Conservation (phyloP, 2,329 filamentous ascomycete species). For the Sordariomycetes sp. region DNA sequence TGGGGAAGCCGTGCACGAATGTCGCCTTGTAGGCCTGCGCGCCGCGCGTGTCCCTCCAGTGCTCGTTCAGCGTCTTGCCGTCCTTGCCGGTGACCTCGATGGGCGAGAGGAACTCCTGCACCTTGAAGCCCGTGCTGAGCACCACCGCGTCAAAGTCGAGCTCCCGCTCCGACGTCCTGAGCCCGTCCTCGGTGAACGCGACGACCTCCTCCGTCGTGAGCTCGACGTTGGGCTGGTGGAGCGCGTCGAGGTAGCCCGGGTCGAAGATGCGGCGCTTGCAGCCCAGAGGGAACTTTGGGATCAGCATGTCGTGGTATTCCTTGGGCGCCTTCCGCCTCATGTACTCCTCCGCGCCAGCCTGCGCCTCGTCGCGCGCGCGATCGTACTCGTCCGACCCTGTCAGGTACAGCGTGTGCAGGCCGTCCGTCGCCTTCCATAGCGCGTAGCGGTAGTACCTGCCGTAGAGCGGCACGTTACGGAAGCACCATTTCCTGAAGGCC, state of each 20-base stretch:
- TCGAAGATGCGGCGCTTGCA: constrained; percentile 57
- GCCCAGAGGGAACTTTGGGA: constrained; percentile 50
- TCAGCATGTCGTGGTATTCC: constrained; percentile 50
- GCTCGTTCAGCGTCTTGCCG: constrained; percentile 37
- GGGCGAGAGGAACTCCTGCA: constrained; percentile 40
- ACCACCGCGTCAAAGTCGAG: constrained; percentile 49
- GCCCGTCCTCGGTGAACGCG: constrained; percentile 30
- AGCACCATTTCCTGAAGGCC: no score
- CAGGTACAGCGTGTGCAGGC: no score
- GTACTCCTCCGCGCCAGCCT: constrained; percentile 26
- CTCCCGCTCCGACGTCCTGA: constrained; percentile 23
- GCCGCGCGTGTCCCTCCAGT: constrained; percentile 50
- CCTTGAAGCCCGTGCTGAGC: constrained; percentile 50
- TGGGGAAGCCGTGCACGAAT: constrained; percentile 49
- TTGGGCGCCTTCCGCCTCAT: constrained; percentile 35
- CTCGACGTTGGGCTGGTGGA: constrained; percentile 36
- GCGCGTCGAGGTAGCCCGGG: constrained; percentile 38
- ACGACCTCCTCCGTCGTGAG: constrained; percentile 36
- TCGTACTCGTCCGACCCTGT: no score
- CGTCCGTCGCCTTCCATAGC: no score
- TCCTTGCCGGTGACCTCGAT: constrained; percentile 39
- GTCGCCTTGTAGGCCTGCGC: constrained; percentile 50
- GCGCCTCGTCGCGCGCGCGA: constrained; percentile 3
- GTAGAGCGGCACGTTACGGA: no score
- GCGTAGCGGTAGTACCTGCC: no score